Evolutionary conservation across 768 basidiomycete species (phyloP).

Genomic region (Gloeostereum incarnatum): DNA sequence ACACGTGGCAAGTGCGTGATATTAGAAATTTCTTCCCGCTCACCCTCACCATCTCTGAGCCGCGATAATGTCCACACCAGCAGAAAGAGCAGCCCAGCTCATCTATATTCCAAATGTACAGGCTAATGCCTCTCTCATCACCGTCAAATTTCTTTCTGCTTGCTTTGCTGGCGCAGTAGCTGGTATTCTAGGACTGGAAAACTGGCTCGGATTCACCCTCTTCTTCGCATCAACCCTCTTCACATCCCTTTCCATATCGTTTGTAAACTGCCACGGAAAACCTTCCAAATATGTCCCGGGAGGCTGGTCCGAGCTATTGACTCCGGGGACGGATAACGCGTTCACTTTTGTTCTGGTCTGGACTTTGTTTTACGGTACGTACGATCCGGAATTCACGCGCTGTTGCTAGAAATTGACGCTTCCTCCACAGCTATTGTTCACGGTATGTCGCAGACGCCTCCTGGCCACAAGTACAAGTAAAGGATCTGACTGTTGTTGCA

Average conservation of each 20-base stretch:
- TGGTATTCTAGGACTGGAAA: constrained; percentile 84
- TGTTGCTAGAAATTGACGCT: no score
- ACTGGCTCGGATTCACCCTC: constrained; percentile 73
- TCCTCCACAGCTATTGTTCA: no score
- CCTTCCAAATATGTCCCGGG: constrained; percentile 56
- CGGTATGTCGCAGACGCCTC: no score
- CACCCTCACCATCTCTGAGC: no score
- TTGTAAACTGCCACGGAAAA: constrained; percentile 61
- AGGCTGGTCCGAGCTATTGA: constrained; percentile 60
- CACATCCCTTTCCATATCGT: constrained; percentile 55
- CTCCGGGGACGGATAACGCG: constrained; percentile 83
- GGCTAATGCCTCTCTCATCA: constrained; percentile 42
- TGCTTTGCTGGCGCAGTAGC: constrained; percentile 85
- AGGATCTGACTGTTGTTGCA: no score
- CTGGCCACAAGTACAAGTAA: no score
- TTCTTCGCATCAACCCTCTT: constrained; percentile 62
- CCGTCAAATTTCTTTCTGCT: constrained; percentile 71
- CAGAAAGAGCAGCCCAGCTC: no score
- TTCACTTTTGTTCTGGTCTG: constrained; percentile 90
- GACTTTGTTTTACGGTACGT: constrained; percentile 94
- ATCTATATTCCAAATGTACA: no score
- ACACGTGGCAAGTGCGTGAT: no score
- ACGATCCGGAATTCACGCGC: no score
- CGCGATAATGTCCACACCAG: no score
- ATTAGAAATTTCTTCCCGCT: no score